Percentiles rank a stretch among this genome's conserved stretches.
phyloP scores from a whole-genome alignment of 441 rosid genomes.

The Kokia cookei region DNA sequence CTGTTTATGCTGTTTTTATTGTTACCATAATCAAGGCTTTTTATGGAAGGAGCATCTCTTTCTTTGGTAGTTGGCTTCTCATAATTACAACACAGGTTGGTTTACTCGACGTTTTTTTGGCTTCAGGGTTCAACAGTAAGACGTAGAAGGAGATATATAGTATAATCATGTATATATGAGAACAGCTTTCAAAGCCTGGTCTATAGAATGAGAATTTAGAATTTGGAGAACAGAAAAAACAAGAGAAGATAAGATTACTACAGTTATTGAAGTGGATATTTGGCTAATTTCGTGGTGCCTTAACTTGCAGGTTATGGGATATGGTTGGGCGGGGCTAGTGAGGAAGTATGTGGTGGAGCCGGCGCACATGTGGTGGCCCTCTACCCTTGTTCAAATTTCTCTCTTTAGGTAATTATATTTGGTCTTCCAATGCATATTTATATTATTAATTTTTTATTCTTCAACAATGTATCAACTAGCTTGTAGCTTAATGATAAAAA shows the following conservation, averaged over 20 bases:
- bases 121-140: not conserved
- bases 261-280: not conserved
- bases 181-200: not conserved
- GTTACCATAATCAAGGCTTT: slow-evolving; percentile 43
- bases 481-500: too few species aligned
- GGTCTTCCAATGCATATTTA: not conserved
- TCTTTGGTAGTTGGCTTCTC: slow-evolving; percentile 31
- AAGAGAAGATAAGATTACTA: not conserved
- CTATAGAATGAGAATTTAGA: not conserved
- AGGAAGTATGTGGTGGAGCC: slow-evolving; percentile 92
- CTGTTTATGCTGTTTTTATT: slow-evolving; percentile 42
- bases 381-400: slow-evolving; percentile 74
- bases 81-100: slow-evolving; percentile 34
- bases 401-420: slow-evolving; percentile 47
- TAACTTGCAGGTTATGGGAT: slow-evolving; percentile 63
- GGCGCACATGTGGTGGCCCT: slow-evolving; percentile 96
- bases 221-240: not conserved
- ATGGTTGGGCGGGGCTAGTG: slow-evolving; percentile 90
- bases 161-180: not conserved
- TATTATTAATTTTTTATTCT: not conserved
- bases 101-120: not conserved
- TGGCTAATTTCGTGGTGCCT: not conserved
- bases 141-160: not conserved
- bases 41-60: slow-evolving; percentile 25
- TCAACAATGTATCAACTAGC: too few species aligned